Percentiles rank a stretch among this genome's conserved stretches.
phyloP scores from a whole-genome alignment of 768 basidiomycete genomes.

The Scleroderma citrinum region DNA sequence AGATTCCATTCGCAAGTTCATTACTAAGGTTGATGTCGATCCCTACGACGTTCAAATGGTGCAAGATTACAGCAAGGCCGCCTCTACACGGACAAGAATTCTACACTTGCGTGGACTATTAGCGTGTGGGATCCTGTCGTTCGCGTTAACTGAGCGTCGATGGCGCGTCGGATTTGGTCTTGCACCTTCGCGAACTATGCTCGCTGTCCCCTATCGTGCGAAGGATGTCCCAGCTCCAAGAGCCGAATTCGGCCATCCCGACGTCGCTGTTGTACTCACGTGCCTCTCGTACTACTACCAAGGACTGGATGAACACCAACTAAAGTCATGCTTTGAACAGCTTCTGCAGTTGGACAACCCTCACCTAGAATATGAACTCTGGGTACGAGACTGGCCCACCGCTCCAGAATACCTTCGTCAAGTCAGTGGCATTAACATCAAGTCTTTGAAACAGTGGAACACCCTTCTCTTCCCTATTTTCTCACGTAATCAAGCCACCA shows the following conservation, averaged over 20 bases:
- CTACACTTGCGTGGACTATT: slow-evolving; percentile 43
- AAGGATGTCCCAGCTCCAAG: slow-evolving; percentile 43
- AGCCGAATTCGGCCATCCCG: slow-evolving; percentile 51
- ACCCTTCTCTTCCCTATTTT: slow-evolving; percentile 30
- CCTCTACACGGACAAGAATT: slow-evolving; percentile 29
- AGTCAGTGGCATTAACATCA: slow-evolving; percentile 37
- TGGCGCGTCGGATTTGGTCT: slow-evolving; percentile 53
- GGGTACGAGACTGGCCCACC: slow-evolving; percentile 22
- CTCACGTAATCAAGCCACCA: slow-evolving; percentile 28
- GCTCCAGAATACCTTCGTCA: slow-evolving; percentile 28
- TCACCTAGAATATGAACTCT: slow-evolving; percentile 34
- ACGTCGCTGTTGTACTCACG: slow-evolving; percentile 40
- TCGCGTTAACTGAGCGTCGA: slow-evolving; percentile 32
- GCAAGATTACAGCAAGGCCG: slow-evolving; percentile 9
- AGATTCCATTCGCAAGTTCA: slow-evolving; percentile 16
- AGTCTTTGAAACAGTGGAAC: slow-evolving; percentile 31
- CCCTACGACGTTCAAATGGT: slow-evolving; percentile 4
- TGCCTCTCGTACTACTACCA: slow-evolving; percentile 46
- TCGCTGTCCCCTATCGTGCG: slow-evolving; percentile 50
- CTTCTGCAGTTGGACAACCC: slow-evolving; percentile 39
- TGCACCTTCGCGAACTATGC: slow-evolving; percentile 34
- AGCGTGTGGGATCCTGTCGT: slow-evolving; percentile 34
- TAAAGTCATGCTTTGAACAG: slow-evolving; percentile 32
- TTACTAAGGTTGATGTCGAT: slow-evolving; percentile 12
- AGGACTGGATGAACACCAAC: slow-evolving; percentile 36